Evolutionary conservation across 306 rosid genomes (phyloP).

Genomic region (Pachyrhizus erosus): DNA sequence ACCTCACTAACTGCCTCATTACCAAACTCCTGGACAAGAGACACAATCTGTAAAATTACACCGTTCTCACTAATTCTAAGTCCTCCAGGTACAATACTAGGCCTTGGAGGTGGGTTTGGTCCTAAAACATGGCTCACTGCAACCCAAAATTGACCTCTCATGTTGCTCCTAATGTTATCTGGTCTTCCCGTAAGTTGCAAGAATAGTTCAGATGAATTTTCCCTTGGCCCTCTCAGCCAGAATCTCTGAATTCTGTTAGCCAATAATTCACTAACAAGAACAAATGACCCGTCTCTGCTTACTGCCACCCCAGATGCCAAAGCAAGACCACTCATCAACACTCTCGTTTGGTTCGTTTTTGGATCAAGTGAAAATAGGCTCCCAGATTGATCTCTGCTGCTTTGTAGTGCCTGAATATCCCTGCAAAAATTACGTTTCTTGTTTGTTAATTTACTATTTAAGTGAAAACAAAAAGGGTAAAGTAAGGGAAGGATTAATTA

Average conservation of each 20-base stretch:
- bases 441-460: background rate
- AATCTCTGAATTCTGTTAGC: constrained; percentile 44
- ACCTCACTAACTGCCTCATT: constrained; percentile 42
- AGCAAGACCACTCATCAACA: constrained; percentile 47
- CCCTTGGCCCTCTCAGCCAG: constrained; percentile 50
- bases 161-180: constrained; percentile 45
- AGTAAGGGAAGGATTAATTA: background rate
- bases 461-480: too few relatives aligned
- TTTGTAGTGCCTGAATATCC: constrained; percentile 18
- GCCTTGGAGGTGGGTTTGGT: constrained; percentile 22
- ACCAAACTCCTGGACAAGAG: constrained; percentile 43
- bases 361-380: constrained; percentile 49
- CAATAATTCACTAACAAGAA: constrained; percentile 48
- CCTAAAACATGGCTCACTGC: constrained; percentile 34
- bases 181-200: constrained; percentile 28
- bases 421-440: constrained; percentile 27
- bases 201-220: constrained; percentile 46
- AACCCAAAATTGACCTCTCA: constrained; percentile 50
- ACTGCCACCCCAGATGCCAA: constrained; percentile 55
- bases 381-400: constrained; percentile 49
- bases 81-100: constrained; percentile 16
- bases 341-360: constrained; percentile 45
- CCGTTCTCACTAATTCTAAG: constrained; percentile 30
- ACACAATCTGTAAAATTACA: background rate
- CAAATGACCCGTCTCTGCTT: constrained; percentile 46